These are phyloP conservation scores for Przewalskia tangutica DNA, from an alignment of 257 asterid species.

Conservation along the genomic window DNA sequence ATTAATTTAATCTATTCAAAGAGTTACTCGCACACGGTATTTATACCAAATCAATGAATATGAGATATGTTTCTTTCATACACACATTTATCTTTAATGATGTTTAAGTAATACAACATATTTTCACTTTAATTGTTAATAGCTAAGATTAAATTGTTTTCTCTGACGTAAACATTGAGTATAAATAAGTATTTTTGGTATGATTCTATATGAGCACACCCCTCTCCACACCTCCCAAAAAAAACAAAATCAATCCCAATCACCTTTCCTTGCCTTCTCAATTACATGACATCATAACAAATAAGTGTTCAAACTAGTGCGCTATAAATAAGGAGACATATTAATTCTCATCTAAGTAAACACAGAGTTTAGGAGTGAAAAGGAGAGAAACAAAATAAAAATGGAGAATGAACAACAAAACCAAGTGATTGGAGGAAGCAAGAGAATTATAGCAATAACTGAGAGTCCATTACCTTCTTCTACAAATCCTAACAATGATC, in stretches of 20 bases:
- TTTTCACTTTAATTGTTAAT: background rate
- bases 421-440: conserved; percentile 23
- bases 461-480: conserved; percentile 24
- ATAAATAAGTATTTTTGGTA: too few species aligned
- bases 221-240: background rate
- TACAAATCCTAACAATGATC: conserved; percentile 10
- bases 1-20: background rate
- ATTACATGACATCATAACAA: background rate
- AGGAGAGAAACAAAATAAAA: background rate
- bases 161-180: background rate
- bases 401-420: conserved; percentile 42
- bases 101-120: background rate
- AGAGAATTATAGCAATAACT: conserved; percentile 30
- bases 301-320: background rate
- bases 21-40: fast-evolving
- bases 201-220: background rate
- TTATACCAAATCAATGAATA: background rate
- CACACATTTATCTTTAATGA: background rate
- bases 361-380: background rate
- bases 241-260: background rate
- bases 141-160: background rate
- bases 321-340: background rate
- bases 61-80: background rate
- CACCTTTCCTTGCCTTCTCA: background rate
- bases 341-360: background rate